phyloP scores from a whole-genome alignment of 805 yeast species.

The Saccharomycopsis sp. region DNA sequence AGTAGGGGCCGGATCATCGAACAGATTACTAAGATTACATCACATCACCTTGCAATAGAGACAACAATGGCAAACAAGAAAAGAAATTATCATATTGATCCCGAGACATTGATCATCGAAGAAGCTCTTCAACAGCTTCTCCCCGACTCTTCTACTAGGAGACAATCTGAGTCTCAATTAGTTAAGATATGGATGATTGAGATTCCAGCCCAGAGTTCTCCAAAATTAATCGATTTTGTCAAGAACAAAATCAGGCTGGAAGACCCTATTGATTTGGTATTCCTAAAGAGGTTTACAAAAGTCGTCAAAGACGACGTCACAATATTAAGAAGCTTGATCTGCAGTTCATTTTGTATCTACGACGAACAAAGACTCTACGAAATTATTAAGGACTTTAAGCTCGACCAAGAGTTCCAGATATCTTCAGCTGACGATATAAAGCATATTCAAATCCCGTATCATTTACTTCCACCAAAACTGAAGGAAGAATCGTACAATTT shows the following conservation, averaged over 20 bases:
- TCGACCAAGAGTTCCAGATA: slow-evolving; percentile 23
- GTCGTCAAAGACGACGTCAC: slow-evolving; percentile 5
- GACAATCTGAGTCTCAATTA: slow-evolving; percentile 22
- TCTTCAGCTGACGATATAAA: slow-evolving; percentile 16
- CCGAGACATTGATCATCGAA: slow-evolving; percentile 35
- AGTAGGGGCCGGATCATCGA: too few relatives aligned
- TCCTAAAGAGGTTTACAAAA: slow-evolving; percentile 52
- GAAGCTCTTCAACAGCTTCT: slow-evolving; percentile 37
- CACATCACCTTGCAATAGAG: not conserved
- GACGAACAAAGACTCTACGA: slow-evolving; percentile 26
- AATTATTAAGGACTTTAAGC: slow-evolving; percentile 21
- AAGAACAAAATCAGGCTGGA: slow-evolving; percentile 19
- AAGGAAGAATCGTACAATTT: slow-evolving; percentile 61
- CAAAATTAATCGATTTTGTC: slow-evolving; percentile 19
- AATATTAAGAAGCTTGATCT: slow-evolving; percentile 32
- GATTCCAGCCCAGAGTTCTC: slow-evolving; percentile 32
- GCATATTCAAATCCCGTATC: slow-evolving; percentile 42
- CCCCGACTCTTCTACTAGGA: slow-evolving; percentile 23
- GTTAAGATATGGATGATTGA: slow-evolving; percentile 38
- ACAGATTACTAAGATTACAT: too few relatives aligned
- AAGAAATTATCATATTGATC: slow-evolving; percentile 33
- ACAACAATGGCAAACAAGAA: not conserved
- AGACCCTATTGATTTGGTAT: slow-evolving; percentile 30
- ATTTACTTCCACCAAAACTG: slow-evolving; percentile 50
- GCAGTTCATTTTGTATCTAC: slow-evolving; percentile 35